These are phyloP conservation scores for Pholiota conissans DNA, from an alignment of 768 basidiomycete genomes.

Conservation along the genomic window DNA sequence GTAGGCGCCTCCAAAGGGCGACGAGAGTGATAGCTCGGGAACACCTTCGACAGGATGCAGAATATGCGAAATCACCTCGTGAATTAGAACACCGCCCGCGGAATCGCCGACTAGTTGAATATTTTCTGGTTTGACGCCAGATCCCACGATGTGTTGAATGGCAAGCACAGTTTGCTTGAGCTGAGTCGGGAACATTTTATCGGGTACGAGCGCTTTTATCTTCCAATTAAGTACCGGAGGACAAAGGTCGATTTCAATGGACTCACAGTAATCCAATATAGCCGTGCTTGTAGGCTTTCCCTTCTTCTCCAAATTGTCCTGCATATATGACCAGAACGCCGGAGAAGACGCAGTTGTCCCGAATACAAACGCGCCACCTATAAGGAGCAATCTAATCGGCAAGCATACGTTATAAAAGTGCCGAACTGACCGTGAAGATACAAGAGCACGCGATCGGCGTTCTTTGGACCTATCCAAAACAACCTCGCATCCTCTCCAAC, in stretches of 20 bases:
- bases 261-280: constrained; percentile 19
- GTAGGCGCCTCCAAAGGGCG: constrained; percentile 25
- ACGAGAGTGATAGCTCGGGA: constrained; percentile 13
- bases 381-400: not conserved
- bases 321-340: constrained; percentile 22
- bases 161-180: constrained; percentile 28
- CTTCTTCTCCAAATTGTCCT: constrained; percentile 14
- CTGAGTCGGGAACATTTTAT: constrained; percentile 31
- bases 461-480: constrained; percentile 13
- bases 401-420: not conserved
- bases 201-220: constrained; percentile 30
- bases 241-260: not conserved
- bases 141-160: constrained; percentile 26
- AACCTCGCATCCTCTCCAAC: constrained; percentile 9
- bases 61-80: constrained; percentile 31
- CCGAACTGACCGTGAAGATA: constrained; percentile 11
- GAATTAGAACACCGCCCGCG: constrained; percentile 31
- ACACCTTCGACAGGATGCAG: constrained; percentile 27
- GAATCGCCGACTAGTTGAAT: constrained; percentile 35
- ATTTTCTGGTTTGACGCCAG: constrained; percentile 25
- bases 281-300: constrained; percentile 17
- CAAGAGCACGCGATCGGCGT: constrained; percentile 8
- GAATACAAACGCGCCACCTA: constrained; percentile 11
- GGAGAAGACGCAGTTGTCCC: constrained; percentile 14
- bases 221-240: no score